Evolutionary conservation across 106 monocot species (phyloP).

Genomic region (Allium sativum): DNA sequence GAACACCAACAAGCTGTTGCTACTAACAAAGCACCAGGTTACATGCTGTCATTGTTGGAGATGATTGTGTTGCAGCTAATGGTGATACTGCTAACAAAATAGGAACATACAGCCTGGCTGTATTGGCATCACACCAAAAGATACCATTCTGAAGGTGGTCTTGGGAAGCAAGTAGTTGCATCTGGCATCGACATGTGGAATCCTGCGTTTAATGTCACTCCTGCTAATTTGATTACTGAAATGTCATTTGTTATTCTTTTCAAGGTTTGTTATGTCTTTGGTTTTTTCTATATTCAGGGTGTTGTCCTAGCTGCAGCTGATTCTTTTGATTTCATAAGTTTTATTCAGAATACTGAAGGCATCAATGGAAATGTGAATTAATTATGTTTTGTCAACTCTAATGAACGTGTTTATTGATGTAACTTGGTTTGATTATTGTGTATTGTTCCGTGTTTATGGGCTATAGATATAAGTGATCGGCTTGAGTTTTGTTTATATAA

Average conservation of each 20-base stretch:
- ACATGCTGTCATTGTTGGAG: no score
- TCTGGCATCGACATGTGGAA: slow-evolving; percentile 90
- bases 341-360: slow-evolving; percentile 24
- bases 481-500: no score
- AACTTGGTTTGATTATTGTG: no score
- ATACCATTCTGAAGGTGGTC: slow-evolving; percentile 89
- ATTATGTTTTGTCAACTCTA: background rate
- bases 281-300: slow-evolving; percentile 37
- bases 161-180: slow-evolving; percentile 85
- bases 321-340: slow-evolving; percentile 55
- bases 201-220: slow-evolving; percentile 97
- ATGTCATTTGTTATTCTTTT: slow-evolving; percentile 31
- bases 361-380: slow-evolving; percentile 1
- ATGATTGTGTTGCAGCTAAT: no score
- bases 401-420: no score
- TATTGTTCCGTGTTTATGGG: no score
- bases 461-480: no score
- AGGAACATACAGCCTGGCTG: slow-evolving; percentile 85
- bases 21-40: no score
- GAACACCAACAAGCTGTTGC: slow-evolving; percentile 5
- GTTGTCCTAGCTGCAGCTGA: slow-evolving; percentile 36
- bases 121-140: slow-evolving; percentile 60
- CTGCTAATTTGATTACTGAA: slow-evolving; percentile 77
- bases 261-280: no score
- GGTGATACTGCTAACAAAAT: slow-evolving; percentile 99